Evolutionary conservation across 2,329 filamentous ascomycete genomes (phyloP).

Genomic region (Leptosphaerulina australis): DNA sequence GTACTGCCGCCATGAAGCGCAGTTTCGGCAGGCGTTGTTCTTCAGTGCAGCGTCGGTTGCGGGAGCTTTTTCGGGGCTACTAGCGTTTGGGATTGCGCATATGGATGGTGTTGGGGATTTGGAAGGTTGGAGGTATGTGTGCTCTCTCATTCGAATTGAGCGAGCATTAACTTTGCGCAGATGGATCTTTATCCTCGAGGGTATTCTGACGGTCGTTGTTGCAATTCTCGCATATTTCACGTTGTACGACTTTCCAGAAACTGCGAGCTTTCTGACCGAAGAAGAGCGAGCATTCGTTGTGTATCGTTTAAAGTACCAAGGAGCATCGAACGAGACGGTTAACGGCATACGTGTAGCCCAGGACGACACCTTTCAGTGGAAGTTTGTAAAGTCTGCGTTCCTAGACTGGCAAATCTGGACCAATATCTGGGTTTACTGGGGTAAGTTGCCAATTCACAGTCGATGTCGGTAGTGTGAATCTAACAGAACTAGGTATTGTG

Average conservation of each 20-base stretch:
- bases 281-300: conserved; percentile 63
- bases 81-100: conserved; percentile 65
- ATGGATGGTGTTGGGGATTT: conserved; percentile 43
- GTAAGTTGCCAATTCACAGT: conserved; percentile 53
- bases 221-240: conserved; percentile 55
- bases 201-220: conserved; percentile 45
- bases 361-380: conserved; percentile 72
- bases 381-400: conserved; percentile 52
- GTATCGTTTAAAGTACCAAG: conserved; percentile 61
- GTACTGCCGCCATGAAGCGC: conserved; percentile 66
- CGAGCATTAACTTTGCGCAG: conserved; percentile 10
- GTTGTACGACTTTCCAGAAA: conserved; percentile 68
- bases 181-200: conserved; percentile 48
- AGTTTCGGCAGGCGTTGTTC: conserved; percentile 64
- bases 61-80: conserved; percentile 65
- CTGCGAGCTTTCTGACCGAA: conserved; percentile 62
- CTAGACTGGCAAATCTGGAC: conserved; percentile 56
- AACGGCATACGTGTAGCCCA: conserved; percentile 71
- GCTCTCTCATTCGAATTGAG: background rate
- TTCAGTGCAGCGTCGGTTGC: conserved; percentile 64
- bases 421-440: conserved; percentile 67
- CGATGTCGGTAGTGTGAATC: background rate
- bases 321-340: conserved; percentile 54
- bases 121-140: conserved; percentile 16
- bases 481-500: conserved; percentile 41